These are phyloP conservation scores for Rhodotorula kratochvilovae DNA, from an alignment of 768 basidiomycete species.

Conservation along the genomic window DNA sequence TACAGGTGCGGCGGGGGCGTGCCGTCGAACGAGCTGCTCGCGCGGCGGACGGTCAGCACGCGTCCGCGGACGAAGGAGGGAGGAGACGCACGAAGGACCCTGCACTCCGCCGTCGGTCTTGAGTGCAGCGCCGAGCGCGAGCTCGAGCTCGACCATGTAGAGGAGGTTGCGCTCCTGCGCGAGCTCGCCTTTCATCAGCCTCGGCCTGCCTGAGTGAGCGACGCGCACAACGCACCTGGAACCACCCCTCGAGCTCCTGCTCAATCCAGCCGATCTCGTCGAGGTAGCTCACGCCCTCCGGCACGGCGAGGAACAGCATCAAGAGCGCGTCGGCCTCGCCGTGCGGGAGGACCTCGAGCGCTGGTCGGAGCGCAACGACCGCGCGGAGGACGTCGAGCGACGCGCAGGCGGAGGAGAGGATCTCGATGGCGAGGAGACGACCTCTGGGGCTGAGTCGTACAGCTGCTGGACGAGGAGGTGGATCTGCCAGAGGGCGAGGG, in stretches of 20 bases:
- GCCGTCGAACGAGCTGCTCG: constrained; percentile 63
- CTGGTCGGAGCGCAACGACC: constrained; percentile 91
- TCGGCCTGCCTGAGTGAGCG: too few species aligned
- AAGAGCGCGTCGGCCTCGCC: constrained; percentile 75
- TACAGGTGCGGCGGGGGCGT: constrained; percentile 93
- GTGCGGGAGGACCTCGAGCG: constrained; percentile 89
- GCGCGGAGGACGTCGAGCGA: constrained; percentile 74
- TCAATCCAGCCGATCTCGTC: constrained; percentile 89
- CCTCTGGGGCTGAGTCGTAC: constrained; percentile 85
- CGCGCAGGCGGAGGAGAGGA: constrained; percentile 84
- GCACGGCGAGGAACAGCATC: constrained; percentile 91
- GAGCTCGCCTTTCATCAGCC: too few species aligned
- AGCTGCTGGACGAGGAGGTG: constrained; percentile 88
- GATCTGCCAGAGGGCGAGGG: constrained; percentile 73
- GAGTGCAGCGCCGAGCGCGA: constrained; percentile 65
- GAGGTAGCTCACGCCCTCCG: constrained; percentile 85
- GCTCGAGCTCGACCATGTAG: constrained; percentile 90
- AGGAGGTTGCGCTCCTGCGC: constrained; percentile 84
- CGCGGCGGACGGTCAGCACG: background rate
- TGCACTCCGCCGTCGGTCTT: constrained; percentile 6
- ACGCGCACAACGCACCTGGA: constrained; percentile 69
- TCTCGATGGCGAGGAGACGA: constrained; percentile 81
- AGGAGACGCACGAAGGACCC: background rate
- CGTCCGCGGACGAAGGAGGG: background rate
- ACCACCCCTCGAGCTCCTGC: constrained; percentile 93